Percentiles rank a stretch among this genome's conserved stretches.
These are phyloP conservation scores for Clavariopsis aquatica DNA, from an alignment of 495 filamentous ascomycete species.

Conservation along the genomic window DNA sequence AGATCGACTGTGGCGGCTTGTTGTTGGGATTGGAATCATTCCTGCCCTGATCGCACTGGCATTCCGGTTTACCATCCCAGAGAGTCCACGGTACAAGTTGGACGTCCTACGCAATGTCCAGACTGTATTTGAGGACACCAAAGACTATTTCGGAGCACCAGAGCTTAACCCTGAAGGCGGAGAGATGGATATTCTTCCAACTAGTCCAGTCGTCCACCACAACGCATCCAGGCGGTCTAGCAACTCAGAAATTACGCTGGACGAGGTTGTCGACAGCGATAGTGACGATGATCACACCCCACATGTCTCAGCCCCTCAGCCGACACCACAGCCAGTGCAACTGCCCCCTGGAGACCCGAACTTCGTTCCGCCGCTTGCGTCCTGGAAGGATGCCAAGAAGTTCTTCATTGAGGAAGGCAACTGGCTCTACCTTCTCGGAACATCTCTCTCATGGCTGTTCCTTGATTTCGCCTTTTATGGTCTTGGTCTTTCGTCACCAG, in stretches of 20 bases:
- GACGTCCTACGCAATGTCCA: slow-evolving; percentile 30
- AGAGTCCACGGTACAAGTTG: slow-evolving; percentile 33
- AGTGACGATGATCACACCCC: slow-evolving; percentile 3
- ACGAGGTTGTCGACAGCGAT: slow-evolving; percentile 24
- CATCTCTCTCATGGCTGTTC: slow-evolving; percentile 32
- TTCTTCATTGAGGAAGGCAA: slow-evolving; percentile 33
- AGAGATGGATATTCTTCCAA: slow-evolving; percentile 20
- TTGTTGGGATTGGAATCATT: slow-evolving; percentile 33
- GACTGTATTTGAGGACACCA: slow-evolving; percentile 25
- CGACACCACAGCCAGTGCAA: neutral
- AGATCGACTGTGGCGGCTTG: slow-evolving; percentile 31
- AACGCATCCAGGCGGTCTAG: slow-evolving; percentile 10
- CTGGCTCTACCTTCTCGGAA: slow-evolving; percentile 32
- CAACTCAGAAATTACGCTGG: slow-evolving; percentile 26
- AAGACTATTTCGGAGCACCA: slow-evolving; percentile 24
- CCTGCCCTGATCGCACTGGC: slow-evolving; percentile 30
- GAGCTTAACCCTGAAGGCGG: slow-evolving; percentile 25
- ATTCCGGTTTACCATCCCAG: slow-evolving; percentile 35
- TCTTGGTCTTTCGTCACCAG: slow-evolving; percentile 27
- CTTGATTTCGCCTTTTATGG: slow-evolving; percentile 36
- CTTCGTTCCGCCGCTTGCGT: slow-evolving; percentile 31
- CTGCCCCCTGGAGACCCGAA: slow-evolving; percentile 23
- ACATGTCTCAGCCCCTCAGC: neutral
- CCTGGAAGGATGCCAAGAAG: slow-evolving; percentile 23
- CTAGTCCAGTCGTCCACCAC: neutral